Evolutionary conservation across 306 rosid species (phyloP), one percentile per base, ranked within the genome.

Genomic region (Trifolium repens): DNA sequence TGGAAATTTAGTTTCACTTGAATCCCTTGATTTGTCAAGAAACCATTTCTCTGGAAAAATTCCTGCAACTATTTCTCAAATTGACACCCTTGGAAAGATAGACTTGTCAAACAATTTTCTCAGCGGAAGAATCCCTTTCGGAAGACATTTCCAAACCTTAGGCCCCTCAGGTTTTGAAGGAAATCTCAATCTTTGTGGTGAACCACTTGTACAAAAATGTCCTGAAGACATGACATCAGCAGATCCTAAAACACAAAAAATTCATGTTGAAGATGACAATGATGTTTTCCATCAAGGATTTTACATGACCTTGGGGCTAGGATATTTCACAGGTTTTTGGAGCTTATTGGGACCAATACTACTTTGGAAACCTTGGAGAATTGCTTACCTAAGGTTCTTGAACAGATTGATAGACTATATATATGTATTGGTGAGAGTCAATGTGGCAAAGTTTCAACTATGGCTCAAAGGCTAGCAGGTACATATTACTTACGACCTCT

Each of bases 11-110:
- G 8, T 2, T 16, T 49, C 26, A 9, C 37, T 80, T 0, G 84
- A 80, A 0, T 50, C 19, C 2, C 68, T 80, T 1, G 80, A 80
- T 47, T 40, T 80, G 1, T 80, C 84, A 52, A 75, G 54, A 69
- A 43, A 43, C 47, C 47, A 9, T 43, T 43, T 43, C 47, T 9
- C 13, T 10, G 47, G 47, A 9, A 43, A 80, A 16, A 80, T 75
- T 17, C 80, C 80, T n/a, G 1, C 7, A 1, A n/a, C 46, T 40
- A 32, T 80, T 60, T 11, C 76, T 0, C 30, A 74, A 2, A 74
- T 80, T 39, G 80, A 69, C 40, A 2, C 59, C 13, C 72, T 80
- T 4, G 16, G 7, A 0, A 0, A 0, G 8, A 11, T 80, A 40
- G 57, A 74, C 52, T 30, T 80, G 24, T 74, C 81, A 30, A 1